Evolutionary conservation across 2,329 filamentous ascomycete species (phyloP), one percentile per base, ranked within the genome.

Genomic region (Diaporthe citriasiana): DNA sequence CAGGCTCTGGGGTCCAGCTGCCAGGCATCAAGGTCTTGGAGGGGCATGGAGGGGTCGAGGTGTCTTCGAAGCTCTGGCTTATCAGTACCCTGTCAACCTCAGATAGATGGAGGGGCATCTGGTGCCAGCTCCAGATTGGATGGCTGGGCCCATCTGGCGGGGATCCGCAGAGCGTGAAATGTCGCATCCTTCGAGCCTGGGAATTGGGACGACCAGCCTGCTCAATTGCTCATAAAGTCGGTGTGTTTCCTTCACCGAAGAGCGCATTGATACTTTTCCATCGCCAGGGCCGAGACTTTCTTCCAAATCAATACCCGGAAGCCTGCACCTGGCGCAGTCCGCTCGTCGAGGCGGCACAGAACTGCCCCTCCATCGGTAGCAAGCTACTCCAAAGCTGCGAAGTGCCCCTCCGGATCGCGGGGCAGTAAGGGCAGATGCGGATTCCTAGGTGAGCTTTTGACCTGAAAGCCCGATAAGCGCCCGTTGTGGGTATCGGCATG

Each of bases 31-130:
- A 27, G 35, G 53, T 53, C 51, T 55, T 74, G 69, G 73, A 74
- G 73, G 73, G 73, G 73, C 73, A 74, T 73, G 73, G 73, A 74
- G 73, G 73, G 73, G 73, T 73, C 70, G 40, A 70, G 53, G 56
- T 51, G 45, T 40, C 51, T 27, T 68, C 33, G 47, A 73, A 71
- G 69, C 71, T 73, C 71, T 59, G 56, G 72, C 73, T 74, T 74
- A 74, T 74, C 73, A 68, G 71, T 40, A 42, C 53, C 59, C 51
- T 69, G 56, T 73, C 70, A 35, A 47, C 70, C 27, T 69, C 38
- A 47, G 45, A 51, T 74, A 74, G 70, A 70, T 73, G 70, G 70
- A 74, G 70, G 73, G 60, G 70, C 60, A 74, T 53, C 19, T 63
- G 40, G 55, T 66, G 55, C 56, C 45, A 55, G 55, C 70, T 57